Evolutionary conservation across 768 basidiomycete species (phyloP), one percentile per base, ranked within the genome.

Genomic region (Lentinula lateritia): DNA sequence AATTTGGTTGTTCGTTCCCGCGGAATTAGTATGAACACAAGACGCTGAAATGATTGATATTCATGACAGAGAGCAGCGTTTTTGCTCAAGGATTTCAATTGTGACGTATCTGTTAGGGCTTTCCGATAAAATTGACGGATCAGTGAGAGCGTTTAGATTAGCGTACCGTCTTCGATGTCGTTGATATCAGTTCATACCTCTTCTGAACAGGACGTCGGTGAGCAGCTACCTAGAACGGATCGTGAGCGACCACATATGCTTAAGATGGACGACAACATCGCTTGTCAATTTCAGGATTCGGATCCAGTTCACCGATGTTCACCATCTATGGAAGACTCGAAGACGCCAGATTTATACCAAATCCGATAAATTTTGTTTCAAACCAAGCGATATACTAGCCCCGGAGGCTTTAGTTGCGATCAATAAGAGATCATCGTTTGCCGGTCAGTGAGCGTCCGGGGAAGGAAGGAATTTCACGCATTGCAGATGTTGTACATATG

Each of bases 1-100:
- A 8, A n/a, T 12, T 20, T 48, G 8, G 46, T 59, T 59, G 48
- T 59, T 59, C 58, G 58, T 59, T 20, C 58, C 58, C 58, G 58
- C 58, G 58, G 58, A 35, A 36, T 32, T 58, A 58, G 56, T 28
- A 28, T 28, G 56, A 28, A 43, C 28, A 39, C 43, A 39, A 42
- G 8, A 39, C 6, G 9, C n/a, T 41, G 38, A 28, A 4, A 28
- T 28, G 3, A 28, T 28, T 28, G 28, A 28, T 28, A 28, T 28
- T 28, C 28, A 3, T 28, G 28, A 28, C 28, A 28, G 28, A 32
- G 32, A 41, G 39, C 36, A 42, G 52, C 28, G 35, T n/a, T 34
- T 43, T 16, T 57, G 10, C 20, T 58, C 28, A 36, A 48, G 32
- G 18, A 23, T 46, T 58, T 46, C 18, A 15, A 5, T 28, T 59